Evolutionary conservation across 2,329 filamentous ascomycete genomes (phyloP).

Genomic region (Monilinia fructigena): DNA sequence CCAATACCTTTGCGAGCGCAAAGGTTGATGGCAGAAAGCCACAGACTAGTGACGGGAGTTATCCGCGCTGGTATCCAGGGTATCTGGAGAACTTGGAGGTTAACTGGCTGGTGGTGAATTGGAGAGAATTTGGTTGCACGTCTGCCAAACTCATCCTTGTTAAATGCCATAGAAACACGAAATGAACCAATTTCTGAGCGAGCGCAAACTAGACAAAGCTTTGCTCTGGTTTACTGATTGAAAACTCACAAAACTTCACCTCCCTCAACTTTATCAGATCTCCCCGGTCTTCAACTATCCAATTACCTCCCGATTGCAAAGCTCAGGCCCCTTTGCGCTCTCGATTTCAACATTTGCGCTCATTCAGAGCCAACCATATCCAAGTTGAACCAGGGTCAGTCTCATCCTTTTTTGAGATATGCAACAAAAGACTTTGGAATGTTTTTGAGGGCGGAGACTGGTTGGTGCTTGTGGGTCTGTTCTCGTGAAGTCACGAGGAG

Average conservation of each 20-base stretch:
- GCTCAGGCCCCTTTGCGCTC: slow-evolving; percentile 1
- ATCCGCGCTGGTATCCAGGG: too few species aligned
- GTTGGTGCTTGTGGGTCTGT: too few species aligned
- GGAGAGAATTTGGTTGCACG: slow-evolving; percentile 8
- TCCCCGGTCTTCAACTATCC: not conserved
- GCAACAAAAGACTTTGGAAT: too few species aligned
- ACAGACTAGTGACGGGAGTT: not conserved
- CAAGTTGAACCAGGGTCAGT: not conserved
- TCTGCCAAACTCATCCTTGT: not conserved
- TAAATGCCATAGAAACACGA: not conserved
- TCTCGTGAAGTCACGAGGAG: too few species aligned
- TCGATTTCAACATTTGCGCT: not conserved
- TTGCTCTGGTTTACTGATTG: not conserved
- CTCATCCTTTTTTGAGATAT: not conserved
- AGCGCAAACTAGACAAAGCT: slow-evolving; percentile 2
- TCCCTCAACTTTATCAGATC: not conserved
- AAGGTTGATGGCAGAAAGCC: not conserved
- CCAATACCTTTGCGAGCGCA: slow-evolving; percentile 12
- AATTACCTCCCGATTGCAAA: not conserved
- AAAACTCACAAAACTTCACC: too few species aligned
- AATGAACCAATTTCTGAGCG: not conserved
- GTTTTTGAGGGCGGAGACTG: too few species aligned
- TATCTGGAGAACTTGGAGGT: not conserved
- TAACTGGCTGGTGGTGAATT: not conserved
- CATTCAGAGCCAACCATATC: not conserved